A percentile compares a stretch with the other conserved stretches of the same genome.
These are phyloP conservation scores for Colletotrichum spinosum DNA, from an alignment of 2,329 filamentous ascomycete species.

Conservation along the genomic window DNA sequence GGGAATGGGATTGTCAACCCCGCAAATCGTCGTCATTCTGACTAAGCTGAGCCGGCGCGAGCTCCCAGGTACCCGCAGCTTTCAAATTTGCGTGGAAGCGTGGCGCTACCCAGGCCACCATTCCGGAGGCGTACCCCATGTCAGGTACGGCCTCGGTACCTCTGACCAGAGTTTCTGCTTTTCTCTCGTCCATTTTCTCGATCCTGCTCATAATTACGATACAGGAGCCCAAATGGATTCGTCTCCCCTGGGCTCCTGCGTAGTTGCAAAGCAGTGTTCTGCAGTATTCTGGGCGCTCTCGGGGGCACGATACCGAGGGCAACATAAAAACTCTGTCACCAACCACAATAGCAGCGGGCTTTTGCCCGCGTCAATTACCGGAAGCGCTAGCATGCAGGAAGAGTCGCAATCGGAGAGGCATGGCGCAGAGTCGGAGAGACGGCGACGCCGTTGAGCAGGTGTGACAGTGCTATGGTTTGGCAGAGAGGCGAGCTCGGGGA, in stretches of 20 bases:
- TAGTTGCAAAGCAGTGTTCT: not conserved
- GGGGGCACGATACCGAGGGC: constrained; percentile 1
- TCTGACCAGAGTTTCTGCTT: constrained; percentile 9
- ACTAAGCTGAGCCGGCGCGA: constrained; percentile 25
- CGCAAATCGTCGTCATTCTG: constrained; percentile 38
- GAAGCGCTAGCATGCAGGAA: constrained; percentile 22
- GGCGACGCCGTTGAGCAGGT: constrained; percentile 21
- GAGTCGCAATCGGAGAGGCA: constrained; percentile 28
- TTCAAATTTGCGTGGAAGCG: constrained; percentile 32
- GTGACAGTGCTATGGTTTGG: constrained; percentile 1
- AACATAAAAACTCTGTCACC: not conserved
- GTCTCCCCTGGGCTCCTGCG: constrained; percentile 1
- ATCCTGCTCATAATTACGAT: constrained; percentile 25
- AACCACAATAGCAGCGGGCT: constrained; percentile 19
- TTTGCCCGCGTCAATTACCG: constrained; percentile 15
- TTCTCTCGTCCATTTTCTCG: constrained; percentile 5
- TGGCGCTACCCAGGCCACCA: constrained; percentile 27
- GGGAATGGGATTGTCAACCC: constrained; percentile 24
- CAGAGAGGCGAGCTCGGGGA: no score
- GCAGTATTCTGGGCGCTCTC: not conserved
- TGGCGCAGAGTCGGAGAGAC: constrained; percentile 7
- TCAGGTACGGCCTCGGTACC: constrained; percentile 25
- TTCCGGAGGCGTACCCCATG: constrained; percentile 10
- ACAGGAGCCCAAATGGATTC: constrained; percentile 7
- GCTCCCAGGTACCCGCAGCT: constrained; percentile 24